Evolutionary conservation across 352 stramenopile species (phyloP).

Genomic region (Phytophthora foliorum): DNA sequence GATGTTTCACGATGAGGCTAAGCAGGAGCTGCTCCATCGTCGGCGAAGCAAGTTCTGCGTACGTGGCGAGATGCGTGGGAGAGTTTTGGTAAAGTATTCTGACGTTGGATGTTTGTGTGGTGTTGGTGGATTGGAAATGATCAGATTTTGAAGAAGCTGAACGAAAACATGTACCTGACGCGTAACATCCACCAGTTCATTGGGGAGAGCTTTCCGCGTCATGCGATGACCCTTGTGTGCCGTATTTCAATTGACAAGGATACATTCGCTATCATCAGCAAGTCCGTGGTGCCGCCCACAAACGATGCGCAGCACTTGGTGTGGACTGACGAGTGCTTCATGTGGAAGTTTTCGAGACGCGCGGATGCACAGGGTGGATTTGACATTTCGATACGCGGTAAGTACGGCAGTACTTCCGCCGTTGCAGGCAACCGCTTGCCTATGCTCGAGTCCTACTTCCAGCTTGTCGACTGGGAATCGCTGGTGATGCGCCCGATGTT

Average conservation of each 20-base stretch:
- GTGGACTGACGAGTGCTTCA: conserved; percentile 90
- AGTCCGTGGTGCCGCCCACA: conserved; percentile 80
- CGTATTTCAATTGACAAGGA: conserved; percentile 87
- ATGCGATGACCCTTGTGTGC: conserved; percentile 86
- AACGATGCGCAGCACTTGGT: conserved; percentile 88
- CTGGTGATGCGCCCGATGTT: conserved; percentile 86
- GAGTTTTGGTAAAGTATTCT: background rate
- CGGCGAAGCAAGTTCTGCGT: conserved; percentile 87
- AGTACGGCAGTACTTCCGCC: conserved; percentile 86
- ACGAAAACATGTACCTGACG: conserved; percentile 88
- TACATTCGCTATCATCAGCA: conserved; percentile 85
- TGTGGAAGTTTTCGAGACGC: conserved; percentile 82
- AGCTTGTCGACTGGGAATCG: conserved; percentile 88
- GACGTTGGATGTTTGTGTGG: conserved; percentile 10
- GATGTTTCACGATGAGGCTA: conserved; percentile 78
- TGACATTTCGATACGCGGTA: conserved; percentile 77
- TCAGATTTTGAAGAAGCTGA: conserved; percentile 87
- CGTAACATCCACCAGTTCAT: conserved; percentile 92
- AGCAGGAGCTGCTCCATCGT: conserved; percentile 78
- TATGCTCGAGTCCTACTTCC: conserved; percentile 89
- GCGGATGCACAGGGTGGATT: conserved; percentile 70
- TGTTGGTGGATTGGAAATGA: background rate
- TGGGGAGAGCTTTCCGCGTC: conserved; percentile 85
- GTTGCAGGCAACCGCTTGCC: conserved; percentile 84
- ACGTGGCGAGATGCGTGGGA: conserved; percentile 35